Percentiles rank a stretch among this genome's conserved stretches.
These are phyloP conservation scores for Coemansia sp. DNA, from an alignment of 192 early-diverging fungal genomes.

Conservation along the genomic window DNA sequence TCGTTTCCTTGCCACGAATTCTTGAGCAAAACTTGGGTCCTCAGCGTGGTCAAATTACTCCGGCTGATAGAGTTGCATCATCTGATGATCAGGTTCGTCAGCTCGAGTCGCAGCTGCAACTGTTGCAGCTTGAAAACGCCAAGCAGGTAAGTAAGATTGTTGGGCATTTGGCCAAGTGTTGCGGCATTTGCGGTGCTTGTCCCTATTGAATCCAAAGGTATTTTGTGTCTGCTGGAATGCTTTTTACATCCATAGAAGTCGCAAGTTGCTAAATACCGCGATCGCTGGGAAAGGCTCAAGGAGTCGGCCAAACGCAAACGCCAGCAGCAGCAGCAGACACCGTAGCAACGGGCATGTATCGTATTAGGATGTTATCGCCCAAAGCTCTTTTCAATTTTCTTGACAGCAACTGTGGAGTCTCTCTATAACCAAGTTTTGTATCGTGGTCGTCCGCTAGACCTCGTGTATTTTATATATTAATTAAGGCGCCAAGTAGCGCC, in stretches of 20 bases:
- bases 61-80: not conserved
- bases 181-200: not conserved
- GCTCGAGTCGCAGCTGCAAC: slow-evolving; percentile 29
- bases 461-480: too few species aligned
- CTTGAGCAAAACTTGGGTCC: slow-evolving; percentile 10
- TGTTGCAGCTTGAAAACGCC: slow-evolving; percentile 23
- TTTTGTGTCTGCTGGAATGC: not conserved
- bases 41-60: slow-evolving; percentile 3
- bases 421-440: too few species aligned
- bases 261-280: slow-evolving; percentile 44
- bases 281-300: slow-evolving; percentile 49
- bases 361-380: not conserved
- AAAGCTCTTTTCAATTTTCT: too few species aligned
- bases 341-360: slow-evolving; percentile 1
- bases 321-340: slow-evolving; percentile 23
- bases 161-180: not conserved
- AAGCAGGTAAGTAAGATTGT: slow-evolving; percentile 29
- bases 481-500: too few species aligned
- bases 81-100: slow-evolving; percentile 9
- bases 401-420: not conserved
- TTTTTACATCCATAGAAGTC: slow-evolving; percentile 8
- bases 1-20: slow-evolving; percentile 23
- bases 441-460: too few species aligned
- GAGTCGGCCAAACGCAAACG: slow-evolving; percentile 50
- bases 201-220: not conserved